phyloP scores from a whole-genome alignment of 2,329 filamentous ascomycete species.

The Beauveria asiatica region DNA sequence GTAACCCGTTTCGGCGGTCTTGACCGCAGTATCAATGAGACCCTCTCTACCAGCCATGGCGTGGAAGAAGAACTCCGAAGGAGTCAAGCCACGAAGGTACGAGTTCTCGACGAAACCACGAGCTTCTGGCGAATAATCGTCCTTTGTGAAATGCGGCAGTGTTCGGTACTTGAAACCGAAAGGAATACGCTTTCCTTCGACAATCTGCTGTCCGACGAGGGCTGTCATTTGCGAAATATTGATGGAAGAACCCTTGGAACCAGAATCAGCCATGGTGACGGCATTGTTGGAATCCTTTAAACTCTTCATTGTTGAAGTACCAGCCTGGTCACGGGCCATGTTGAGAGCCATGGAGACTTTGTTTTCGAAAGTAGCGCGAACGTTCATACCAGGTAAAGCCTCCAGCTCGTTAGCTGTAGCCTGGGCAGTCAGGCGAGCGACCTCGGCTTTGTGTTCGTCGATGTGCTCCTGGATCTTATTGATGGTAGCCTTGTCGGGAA shows the following conservation, averaged over 20 bases:
- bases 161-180: conserved; percentile 99
- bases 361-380: conserved; percentile 96
- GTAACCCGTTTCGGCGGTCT: conserved; percentile 98
- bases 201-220: conserved; percentile 93
- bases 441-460: conserved; percentile 70
- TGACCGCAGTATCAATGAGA: conserved; percentile 98
- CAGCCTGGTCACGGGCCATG: conserved; percentile 90
- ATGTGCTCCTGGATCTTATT: conserved; percentile 77
- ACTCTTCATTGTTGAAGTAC: conserved; percentile 83
- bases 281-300: conserved; percentile 95
- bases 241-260: conserved; percentile 97
- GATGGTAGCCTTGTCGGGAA: conserved; percentile 81
- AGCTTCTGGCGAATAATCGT: conserved; percentile 95
- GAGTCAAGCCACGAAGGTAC: conserved; percentile 89
- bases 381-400: conserved; percentile 94
- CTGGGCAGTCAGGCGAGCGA: conserved; percentile 63
- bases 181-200: conserved; percentile 97
- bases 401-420: conserved; percentile 86
- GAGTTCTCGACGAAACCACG: conserved; percentile 98
- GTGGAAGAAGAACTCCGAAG: conserved; percentile 98
- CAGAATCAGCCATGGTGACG: conserved; percentile 90
- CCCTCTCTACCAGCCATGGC: conserved; percentile 99
- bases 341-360: conserved; percentile 93
- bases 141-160: conserved; percentile 95
- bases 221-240: conserved; percentile 99